phyloP scores from a whole-genome alignment of 495 filamentous ascomycete species.

The Viridothelium virens region DNA sequence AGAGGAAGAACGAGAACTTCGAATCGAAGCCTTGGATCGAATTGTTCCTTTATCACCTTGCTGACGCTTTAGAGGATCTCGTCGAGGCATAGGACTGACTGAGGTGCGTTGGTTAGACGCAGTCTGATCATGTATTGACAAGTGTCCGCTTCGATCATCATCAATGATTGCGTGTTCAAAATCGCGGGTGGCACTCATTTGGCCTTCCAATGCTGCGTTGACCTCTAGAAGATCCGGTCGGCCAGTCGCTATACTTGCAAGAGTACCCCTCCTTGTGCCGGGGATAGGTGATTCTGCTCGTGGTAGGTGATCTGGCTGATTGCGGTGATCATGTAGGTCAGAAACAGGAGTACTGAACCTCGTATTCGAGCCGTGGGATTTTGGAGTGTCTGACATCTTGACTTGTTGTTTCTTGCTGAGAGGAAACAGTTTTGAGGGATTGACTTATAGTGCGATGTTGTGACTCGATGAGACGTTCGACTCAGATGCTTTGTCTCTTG shows the following conservation, averaged over 20 bases:
- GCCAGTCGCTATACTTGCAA: conserved; percentile 32
- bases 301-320: conserved; percentile 62
- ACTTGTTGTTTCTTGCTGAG: neutral
- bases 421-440: neutral
- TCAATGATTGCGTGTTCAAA: conserved; percentile 82
- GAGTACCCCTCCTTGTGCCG: conserved; percentile 33
- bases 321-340: conserved; percentile 88
- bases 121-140: conserved; percentile 20
- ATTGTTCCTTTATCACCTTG: conserved; percentile 36
- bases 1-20: conserved; percentile 59
- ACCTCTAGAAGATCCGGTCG: conserved; percentile 44
- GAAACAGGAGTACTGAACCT: conserved; percentile 71
- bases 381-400: conserved; percentile 48
- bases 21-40: neutral
- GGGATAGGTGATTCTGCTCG: conserved; percentile 46
- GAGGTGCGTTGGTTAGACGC: conserved; percentile 28
- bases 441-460: conserved; percentile 18
- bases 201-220: conserved; percentile 45
- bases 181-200: conserved; percentile 41
- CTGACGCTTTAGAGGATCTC: conserved; percentile 26
- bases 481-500: conserved; percentile 17
- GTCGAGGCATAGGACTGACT: conserved; percentile 23
- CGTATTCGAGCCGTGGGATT: conserved; percentile 51
- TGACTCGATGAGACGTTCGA: conserved; percentile 27
- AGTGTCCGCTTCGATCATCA: conserved; percentile 51